These are phyloP conservation scores for Oryza nivara DNA, from an alignment of 176 grass and related monocot genomes.

Conservation along the genomic window DNA sequence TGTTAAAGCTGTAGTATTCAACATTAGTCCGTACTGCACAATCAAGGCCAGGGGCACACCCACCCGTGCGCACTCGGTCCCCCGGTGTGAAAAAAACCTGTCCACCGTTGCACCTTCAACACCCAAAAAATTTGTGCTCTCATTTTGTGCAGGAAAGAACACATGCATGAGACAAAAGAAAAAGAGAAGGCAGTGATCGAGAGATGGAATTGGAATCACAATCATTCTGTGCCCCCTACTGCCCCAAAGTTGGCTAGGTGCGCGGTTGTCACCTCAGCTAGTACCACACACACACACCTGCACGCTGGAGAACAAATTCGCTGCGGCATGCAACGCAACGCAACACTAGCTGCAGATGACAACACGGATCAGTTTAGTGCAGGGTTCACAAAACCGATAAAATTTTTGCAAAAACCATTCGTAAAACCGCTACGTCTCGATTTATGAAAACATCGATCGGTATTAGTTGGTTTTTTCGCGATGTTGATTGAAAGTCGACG, in stretches of 20 bases:
- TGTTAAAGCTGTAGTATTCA: not conserved
- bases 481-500: too few relatives aligned
- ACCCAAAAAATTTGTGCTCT: not conserved
- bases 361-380: not conserved
- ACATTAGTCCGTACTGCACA: not conserved
- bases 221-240: not conserved
- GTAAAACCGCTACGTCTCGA: too few relatives aligned
- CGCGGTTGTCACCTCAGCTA: not conserved
- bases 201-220: not conserved
- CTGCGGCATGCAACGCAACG: not conserved
- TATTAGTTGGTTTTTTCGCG: too few relatives aligned
- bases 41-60: not conserved
- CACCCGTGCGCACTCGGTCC: not conserved
- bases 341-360: not conserved
- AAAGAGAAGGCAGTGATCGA: not conserved
- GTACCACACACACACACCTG: not conserved
- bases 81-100: not conserved
- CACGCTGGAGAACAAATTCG: slow-evolving; percentile 12
- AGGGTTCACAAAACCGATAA: too few relatives aligned
- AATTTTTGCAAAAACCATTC: too few relatives aligned
- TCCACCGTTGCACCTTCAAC: not conserved
- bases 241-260: not conserved
- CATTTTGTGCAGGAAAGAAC: not conserved
- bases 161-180: not conserved
- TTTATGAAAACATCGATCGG: too few relatives aligned